These are phyloP conservation scores for Chlorella sp. DNA, from an alignment of 139 green algal genomes.

Conservation along the genomic window DNA sequence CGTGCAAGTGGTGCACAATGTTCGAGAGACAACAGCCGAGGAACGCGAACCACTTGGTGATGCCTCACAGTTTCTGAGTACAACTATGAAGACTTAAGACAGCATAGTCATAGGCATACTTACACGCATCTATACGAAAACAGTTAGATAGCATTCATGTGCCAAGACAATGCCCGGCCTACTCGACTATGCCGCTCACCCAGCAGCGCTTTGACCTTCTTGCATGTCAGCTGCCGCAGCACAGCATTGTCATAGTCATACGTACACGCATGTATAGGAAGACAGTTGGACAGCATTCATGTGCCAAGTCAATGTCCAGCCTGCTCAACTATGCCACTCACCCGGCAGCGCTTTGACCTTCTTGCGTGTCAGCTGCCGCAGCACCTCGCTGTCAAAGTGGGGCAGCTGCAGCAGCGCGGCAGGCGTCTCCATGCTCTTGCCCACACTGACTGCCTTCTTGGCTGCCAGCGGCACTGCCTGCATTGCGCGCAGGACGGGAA, in stretches of 20 bases:
- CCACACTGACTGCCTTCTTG: constrained; percentile 24
- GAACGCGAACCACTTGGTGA: too few species aligned
- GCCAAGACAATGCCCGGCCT: too few species aligned
- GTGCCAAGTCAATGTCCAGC: too few species aligned
- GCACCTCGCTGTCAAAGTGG: constrained; percentile 68
- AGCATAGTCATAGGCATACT: too few species aligned
- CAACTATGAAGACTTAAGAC: too few species aligned
- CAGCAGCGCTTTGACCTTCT: constrained; percentile 64
- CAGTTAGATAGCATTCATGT: not conserved
- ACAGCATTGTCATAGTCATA: too few species aligned
- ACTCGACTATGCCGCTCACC: constrained; percentile 39
- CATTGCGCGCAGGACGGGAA: not conserved
- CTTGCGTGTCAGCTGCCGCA: constrained; percentile 70
- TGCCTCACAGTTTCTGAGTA: too few species aligned
- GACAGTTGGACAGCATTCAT: too few species aligned
- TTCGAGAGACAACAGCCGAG: too few species aligned
- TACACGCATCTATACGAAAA: not conserved
- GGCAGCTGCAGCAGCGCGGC: constrained; percentile 83
- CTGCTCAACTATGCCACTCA: constrained; percentile 23
- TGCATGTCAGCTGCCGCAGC: constrained; percentile 69
- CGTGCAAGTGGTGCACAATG: not conserved
- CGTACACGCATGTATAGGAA: too few species aligned
- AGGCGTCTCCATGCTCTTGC: constrained; percentile 36
- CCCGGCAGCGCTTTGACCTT: constrained; percentile 68
- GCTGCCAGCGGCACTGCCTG: constrained; percentile 34